Evolutionary conservation across 1,139 yeast genomes (phyloP), one percentile per base, ranked within the genome.

Genomic region (Nakaseomyces kungkrabaensis): DNA sequence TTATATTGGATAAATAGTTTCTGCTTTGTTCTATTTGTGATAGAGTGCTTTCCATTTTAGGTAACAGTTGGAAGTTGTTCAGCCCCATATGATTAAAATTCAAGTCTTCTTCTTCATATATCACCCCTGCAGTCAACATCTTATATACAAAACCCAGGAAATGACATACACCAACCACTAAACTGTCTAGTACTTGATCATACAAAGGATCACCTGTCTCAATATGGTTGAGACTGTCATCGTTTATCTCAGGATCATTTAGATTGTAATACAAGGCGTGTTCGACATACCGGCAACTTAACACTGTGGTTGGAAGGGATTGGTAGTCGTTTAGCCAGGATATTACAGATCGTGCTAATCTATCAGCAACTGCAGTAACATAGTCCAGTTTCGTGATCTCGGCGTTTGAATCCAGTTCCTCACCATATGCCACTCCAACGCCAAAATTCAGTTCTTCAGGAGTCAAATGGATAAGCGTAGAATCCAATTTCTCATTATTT

Each of bases 91-190:
- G 71, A 55, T 83, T 76, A 1, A 85, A 78, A 50, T 81, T 81
- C 48, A 85, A 67, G 64, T 85, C 94, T 60, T 85, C 94, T 59
- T 85, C 92, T 58, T 84, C 90, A 57, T 79, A 81, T 17, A 85
- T 69, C 6, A 81, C 83, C n/a, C 81, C 82, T 17, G 74, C 68
- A 49, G 65, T 69, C 1, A 82, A 79, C 37, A 82, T 66, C 7
- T 67, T 64, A 3, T 76, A 60, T 5, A 76, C 71, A 46, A 77
- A 70, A 24, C 78, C 78, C 5, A 79, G 74, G 58, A 79, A 74
- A 52, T 76, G 77, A 45, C 78, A 66, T 7, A 81, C 57, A 1
- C 82, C 85, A 31, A 78, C 57, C 5, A 75, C 65, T 52, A 72
- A 75, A 25, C 74, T 67, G 50, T 74, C 68, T 47, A 81, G 68